Conservation (phyloP, 1,139 yeast genomes). For the Saccharomyces hybrid region DNA sequence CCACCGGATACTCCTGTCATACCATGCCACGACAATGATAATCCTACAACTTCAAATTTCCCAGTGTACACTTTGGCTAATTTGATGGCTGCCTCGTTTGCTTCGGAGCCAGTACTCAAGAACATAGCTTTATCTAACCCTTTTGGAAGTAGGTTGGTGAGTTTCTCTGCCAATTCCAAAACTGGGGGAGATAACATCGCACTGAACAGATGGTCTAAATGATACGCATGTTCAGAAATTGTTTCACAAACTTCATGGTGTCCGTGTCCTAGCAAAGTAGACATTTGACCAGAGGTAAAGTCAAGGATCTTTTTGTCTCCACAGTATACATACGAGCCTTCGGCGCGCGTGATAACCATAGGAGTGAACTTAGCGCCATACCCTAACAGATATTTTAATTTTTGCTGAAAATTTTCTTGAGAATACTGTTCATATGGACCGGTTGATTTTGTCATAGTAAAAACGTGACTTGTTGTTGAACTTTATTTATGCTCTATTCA, state of each 20-base stretch:
- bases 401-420: no score
- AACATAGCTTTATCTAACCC: constrained; percentile 23
- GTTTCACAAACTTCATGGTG: constrained; percentile 20
- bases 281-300: constrained; percentile 29
- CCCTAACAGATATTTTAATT: no score
- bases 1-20: constrained; percentile 27
- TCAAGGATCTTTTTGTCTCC: constrained; percentile 20
- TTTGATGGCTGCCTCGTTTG: constrained; percentile 25
- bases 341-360: not conserved
- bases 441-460: no score
- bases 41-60: constrained; percentile 26
- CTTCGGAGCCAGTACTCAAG: constrained; percentile 25
- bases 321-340: constrained; percentile 18
- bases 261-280: constrained; percentile 26
- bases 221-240: constrained; percentile 17
- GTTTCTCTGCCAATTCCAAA: constrained; percentile 22
- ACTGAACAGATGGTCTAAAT: constrained; percentile 23
- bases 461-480: no score
- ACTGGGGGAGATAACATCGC: constrained; percentile 29
- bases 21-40: constrained; percentile 29
- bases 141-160: constrained; percentile 17
- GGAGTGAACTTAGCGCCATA: not conserved
- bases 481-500: no score
- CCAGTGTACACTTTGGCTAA: constrained; percentile 24
- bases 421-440: no score